A percentile compares a stretch with the other conserved stretches of the same genome.
phyloP scores from a whole-genome alignment of 1,139 yeast species.

The Candida buenavistaensis region DNA sequence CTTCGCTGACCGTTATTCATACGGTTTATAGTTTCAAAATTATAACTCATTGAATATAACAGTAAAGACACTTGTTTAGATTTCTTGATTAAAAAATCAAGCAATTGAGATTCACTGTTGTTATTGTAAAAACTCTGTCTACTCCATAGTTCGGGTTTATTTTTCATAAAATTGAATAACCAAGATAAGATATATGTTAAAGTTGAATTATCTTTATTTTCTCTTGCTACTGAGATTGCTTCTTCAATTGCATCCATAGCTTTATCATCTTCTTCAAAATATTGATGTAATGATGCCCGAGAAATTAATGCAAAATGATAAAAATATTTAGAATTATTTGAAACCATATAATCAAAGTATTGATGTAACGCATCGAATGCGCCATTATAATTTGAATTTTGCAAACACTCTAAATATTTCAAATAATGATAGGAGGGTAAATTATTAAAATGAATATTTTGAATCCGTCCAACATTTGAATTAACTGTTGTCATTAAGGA shows the following conservation, averaged over 20 bases:
- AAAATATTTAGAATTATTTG: constrained; percentile 60
- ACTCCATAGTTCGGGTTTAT: constrained; percentile 59
- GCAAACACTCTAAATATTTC: constrained; percentile 61
- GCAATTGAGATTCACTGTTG: constrained; percentile 55
- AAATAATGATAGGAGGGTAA: constrained; percentile 69
- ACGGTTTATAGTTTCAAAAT: constrained; percentile 56
- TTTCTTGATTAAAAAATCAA: constrained; percentile 61
- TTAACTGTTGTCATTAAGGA: constrained; percentile 41
- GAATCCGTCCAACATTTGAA: constrained; percentile 42
- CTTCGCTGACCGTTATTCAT: constrained; percentile 50
- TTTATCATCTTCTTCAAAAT: constrained; percentile 70
- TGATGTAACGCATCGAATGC: constrained; percentile 75
- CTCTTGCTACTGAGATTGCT: constrained; percentile 86
- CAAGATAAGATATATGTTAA: constrained; percentile 77
- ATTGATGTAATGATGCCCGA: constrained; percentile 74
- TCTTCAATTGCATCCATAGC: constrained; percentile 83
- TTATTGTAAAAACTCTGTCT: constrained; percentile 41
- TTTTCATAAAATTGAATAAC: constrained; percentile 70
- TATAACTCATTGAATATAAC: constrained; percentile 59
- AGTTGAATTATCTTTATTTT: constrained; percentile 73
- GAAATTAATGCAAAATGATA: constrained; percentile 84
- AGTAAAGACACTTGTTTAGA: constrained; percentile 53
- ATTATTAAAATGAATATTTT: constrained; percentile 46
- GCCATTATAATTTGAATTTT: constrained; percentile 66
- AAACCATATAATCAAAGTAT: constrained; percentile 84